Evolutionary conservation across 1,284 basidiomycete genomes (phyloP).

Genomic region (Papiliotrema fonsecae): DNA sequence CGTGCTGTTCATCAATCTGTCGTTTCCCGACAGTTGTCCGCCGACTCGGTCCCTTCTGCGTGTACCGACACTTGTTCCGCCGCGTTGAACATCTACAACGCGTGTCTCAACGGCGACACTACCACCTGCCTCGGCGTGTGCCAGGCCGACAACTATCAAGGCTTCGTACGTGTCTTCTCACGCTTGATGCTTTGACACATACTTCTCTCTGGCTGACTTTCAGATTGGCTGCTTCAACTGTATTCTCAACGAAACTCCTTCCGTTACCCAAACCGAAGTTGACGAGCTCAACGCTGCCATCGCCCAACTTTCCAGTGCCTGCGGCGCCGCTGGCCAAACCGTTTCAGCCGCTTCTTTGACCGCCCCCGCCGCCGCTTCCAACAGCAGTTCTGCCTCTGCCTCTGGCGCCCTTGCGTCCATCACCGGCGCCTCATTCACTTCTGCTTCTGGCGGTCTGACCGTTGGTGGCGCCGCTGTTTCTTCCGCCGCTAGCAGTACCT

Average conservation of each 20-base stretch:
- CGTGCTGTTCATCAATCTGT: slow-evolving; percentile 13
- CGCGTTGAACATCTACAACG: slow-evolving; percentile 33
- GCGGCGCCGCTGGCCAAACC: slow-evolving; percentile 17
- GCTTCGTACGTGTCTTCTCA: slow-evolving; percentile 14
- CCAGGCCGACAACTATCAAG: slow-evolving; percentile 19
- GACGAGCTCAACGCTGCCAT: slow-evolving; percentile 16
- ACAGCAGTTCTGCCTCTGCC: slow-evolving; percentile 2
- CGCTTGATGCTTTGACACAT: neutral
- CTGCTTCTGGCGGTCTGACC: slow-evolving; percentile 6
- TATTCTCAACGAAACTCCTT: slow-evolving; percentile 16
- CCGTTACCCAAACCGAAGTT: slow-evolving; percentile 14
- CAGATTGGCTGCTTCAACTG: slow-evolving; percentile 16
- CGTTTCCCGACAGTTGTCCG: slow-evolving; percentile 19
- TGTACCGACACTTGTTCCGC: slow-evolving; percentile 18
- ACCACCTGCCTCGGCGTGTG: slow-evolving; percentile 28
- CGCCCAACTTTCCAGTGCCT: slow-evolving; percentile 18
- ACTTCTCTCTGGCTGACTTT: neutral
- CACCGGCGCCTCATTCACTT: slow-evolving; percentile 7
- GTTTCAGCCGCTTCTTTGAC: slow-evolving; percentile 12
- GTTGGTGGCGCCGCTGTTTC: neutral
- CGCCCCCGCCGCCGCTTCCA: slow-evolving; percentile 1
- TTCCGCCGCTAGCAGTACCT: neutral
- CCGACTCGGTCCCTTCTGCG: slow-evolving; percentile 20
- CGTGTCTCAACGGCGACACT: slow-evolving; percentile 33
- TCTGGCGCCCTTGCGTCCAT: slow-evolving; percentile 8